phyloP scores from a whole-genome alignment of 2,329 filamentous ascomycete genomes.

The Xylaria sp. region DNA sequence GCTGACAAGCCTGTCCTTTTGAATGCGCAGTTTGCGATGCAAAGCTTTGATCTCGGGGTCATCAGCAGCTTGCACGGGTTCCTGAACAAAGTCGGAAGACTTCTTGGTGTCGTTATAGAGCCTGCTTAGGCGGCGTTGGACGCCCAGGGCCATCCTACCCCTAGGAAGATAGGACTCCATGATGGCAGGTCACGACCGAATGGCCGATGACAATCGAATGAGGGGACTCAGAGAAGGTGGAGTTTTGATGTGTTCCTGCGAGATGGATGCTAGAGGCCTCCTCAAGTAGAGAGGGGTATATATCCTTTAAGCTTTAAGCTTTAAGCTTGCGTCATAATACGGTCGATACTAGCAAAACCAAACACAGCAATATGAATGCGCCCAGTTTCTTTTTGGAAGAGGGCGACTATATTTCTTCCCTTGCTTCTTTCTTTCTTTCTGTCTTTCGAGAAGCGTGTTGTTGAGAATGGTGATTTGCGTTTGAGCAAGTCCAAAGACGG shows the following conservation, averaged over 20 bases:
- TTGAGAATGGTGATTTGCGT: background rate
- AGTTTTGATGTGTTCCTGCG: background rate
- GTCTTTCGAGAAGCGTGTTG: background rate
- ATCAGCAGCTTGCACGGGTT: slow-evolving; percentile 65
- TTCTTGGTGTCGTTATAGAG: slow-evolving; percentile 84
- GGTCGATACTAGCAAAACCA: background rate
- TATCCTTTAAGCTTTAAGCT: too few relatives aligned
- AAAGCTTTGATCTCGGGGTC: slow-evolving; percentile 73
- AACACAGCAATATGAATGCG: background rate
- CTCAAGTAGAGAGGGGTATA: too few relatives aligned
- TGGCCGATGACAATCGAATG: background rate
- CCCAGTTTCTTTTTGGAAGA: background rate
- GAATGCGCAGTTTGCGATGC: slow-evolving; percentile 78
- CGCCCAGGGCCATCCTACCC: slow-evolving; percentile 60
- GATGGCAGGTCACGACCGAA: slow-evolving; percentile 13
- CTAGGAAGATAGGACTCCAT: slow-evolving; percentile 60
- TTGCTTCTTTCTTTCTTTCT: too few relatives aligned
- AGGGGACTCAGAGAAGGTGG: background rate
- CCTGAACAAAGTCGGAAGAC: slow-evolving; percentile 74
- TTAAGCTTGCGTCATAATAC: slow-evolving; percentile 7
- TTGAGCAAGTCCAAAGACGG: background rate
- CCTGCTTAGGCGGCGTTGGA: slow-evolving; percentile 69
- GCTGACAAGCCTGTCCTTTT: slow-evolving; percentile 77
- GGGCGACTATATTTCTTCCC: background rate
- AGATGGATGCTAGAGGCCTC: too few relatives aligned